Conservation (phyloP, 1,284 basidiomycete genomes). For the Ustilago bromivora region DNA sequence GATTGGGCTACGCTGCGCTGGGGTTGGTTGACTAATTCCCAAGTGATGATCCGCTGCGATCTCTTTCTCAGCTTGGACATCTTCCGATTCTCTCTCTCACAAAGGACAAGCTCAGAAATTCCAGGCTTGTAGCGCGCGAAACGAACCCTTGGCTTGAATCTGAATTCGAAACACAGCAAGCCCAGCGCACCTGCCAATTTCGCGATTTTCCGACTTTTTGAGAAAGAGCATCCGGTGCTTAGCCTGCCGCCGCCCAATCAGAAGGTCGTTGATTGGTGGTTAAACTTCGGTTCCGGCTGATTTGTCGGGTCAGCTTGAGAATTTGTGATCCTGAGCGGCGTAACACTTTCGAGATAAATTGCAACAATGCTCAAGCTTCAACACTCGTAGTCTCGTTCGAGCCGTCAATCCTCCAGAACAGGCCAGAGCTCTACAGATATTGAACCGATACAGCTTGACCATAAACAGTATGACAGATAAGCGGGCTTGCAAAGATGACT, state of each 20-base stretch:
- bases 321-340: background rate
- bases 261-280: slow-evolving; percentile 28
- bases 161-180: slow-evolving; percentile 2
- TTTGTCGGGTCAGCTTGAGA: background rate
- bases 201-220: slow-evolving; percentile 15
- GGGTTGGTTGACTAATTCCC: slow-evolving; percentile 13
- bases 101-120: background rate
- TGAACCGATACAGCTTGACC: background rate
- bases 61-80: background rate
- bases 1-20: too few species aligned
- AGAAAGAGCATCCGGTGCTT: background rate
- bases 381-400: background rate
- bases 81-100: slow-evolving; percentile 4
- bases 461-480: background rate
- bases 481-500: background rate
- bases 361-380: background rate
- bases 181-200: slow-evolving; percentile 29
- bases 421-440: background rate
- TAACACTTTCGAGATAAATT: background rate
- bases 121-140: slow-evolving; percentile 3
- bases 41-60: slow-evolving; percentile 16
- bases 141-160: background rate
- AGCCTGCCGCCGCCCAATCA: slow-evolving; percentile 30
- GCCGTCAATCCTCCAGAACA: background rate
- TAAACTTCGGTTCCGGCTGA: slow-evolving; percentile 23